These are phyloP conservation scores for Epichloe elymi DNA, from an alignment of 2,329 filamentous ascomycete species.

Conservation along the genomic window DNA sequence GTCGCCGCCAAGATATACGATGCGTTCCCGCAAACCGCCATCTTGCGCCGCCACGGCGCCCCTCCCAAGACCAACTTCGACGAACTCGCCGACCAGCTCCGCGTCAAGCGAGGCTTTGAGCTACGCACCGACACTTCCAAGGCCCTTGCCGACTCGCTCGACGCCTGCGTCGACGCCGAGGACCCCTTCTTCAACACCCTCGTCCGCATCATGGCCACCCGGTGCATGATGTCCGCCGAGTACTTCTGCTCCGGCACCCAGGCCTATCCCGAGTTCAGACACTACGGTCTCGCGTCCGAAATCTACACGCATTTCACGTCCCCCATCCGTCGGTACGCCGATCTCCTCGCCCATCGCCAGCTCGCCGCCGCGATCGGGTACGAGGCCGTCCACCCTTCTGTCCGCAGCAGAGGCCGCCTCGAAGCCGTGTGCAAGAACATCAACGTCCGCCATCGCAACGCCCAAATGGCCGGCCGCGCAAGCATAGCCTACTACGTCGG, in stretches of 20 bases:
- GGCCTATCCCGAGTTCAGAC: slow-evolving; percentile 84
- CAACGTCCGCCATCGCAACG: slow-evolving; percentile 93
- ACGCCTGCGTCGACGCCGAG: slow-evolving; percentile 61
- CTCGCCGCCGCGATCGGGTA: slow-evolving; percentile 92
- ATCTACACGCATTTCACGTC: slow-evolving; percentile 99
- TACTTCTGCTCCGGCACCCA: slow-evolving; percentile 95
- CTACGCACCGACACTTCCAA: slow-evolving; percentile 77
- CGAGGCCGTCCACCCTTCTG: slow-evolving; percentile 67
- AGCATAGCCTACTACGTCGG: slow-evolving; percentile 97
- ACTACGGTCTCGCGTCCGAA: slow-evolving; percentile 90
- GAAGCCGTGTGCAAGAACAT: slow-evolving; percentile 97
- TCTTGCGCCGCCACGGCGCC: slow-evolving; percentile 81
- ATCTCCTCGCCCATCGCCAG: slow-evolving; percentile 86
- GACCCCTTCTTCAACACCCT: slow-evolving; percentile 98
- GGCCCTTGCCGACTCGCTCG: slow-evolving; percentile 85
- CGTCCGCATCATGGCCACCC: slow-evolving; percentile 90
- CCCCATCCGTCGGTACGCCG: slow-evolving; percentile 94
- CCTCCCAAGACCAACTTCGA: slow-evolving; percentile 96
- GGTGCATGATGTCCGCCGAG: slow-evolving; percentile 98
- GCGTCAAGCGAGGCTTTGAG: slow-evolving; percentile 70
- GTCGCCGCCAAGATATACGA: slow-evolving; percentile 85
- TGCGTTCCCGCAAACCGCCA: slow-evolving; percentile 86
- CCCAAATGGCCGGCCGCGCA: slow-evolving; percentile 85
- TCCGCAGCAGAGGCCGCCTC: slow-evolving; percentile 71
- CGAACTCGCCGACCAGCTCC: slow-evolving; percentile 80